Conservation (phyloP, 306 rosid genomes). For the Trichosanthes cucumerina region DNA sequence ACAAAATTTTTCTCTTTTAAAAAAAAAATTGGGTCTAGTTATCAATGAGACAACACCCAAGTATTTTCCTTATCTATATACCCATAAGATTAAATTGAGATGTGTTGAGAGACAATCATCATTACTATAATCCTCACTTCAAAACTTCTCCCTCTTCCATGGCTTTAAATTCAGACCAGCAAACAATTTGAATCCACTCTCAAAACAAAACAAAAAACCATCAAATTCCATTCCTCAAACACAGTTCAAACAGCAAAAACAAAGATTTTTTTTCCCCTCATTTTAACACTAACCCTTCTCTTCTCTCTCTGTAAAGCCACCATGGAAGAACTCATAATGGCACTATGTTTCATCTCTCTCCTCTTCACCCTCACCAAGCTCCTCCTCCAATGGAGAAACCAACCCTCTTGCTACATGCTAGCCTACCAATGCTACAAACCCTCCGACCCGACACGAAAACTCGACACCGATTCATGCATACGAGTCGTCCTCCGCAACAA, state of each 20-base stretch:
- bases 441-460: conserved; percentile 28
- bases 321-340: conserved; percentile 34
- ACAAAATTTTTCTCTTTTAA: too few relatives aligned
- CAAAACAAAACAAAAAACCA: background rate
- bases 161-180: background rate
- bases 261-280: background rate
- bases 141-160: background rate
- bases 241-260: background rate
- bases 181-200: background rate
- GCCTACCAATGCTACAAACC: conserved; percentile 66
- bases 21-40: too few relatives aligned
- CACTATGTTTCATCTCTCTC: conserved; percentile 16
- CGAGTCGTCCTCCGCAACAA: conserved; percentile 40
- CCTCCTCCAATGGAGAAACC: conserved; percentile 32
- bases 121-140: too few relatives aligned
- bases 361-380: conserved; percentile 17
- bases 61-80: too few relatives aligned
- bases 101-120: too few relatives aligned
- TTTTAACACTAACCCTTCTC: background rate
- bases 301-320: background rate
- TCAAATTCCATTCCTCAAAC: background rate
- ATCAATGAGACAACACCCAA: too few relatives aligned
- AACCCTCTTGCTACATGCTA: conserved; percentile 52
- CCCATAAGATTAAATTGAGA: too few relatives aligned
- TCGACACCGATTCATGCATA: conserved; percentile 32